Evolutionary conservation across 169 alveolate genomes (phyloP), one percentile per base, ranked within the genome.

Genomic region (Plasmodium chabaudi): DNA sequence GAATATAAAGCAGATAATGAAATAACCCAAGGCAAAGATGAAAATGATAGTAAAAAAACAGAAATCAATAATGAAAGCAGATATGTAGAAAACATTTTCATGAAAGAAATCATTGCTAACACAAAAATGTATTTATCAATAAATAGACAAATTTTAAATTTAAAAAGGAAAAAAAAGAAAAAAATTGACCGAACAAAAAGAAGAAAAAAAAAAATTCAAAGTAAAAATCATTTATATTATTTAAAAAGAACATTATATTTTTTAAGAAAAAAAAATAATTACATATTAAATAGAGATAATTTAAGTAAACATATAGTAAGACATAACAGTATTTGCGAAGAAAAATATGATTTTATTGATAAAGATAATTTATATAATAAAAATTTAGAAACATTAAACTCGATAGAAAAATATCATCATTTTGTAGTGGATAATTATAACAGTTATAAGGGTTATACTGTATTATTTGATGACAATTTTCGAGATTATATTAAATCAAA

Each of bases 391-490:
- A 51, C 72, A 47, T 44, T 55, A 12, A 82, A 82, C 17, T 67
- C 84, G n/a, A 12, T 47, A 49, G 90, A 82, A 67, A 65, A 65
- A 67, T 82, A 82, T 53, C 67, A 82, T 17, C 27, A 82, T 59
- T 67, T 82, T 60, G 49, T 34, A 13, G 68, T 82, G 23, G 68
- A 82, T 55, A 82, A 82, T 56, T 82, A 82, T 27, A 82, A 65
- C 59, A 2, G 72, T 25, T 49, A 67, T 12, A 55, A 67, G 68
- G 39, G 49, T 34, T 82, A 82, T 82, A 65, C 64, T 4, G 57
- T 82, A 17, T 42, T 82, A 56, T 67, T 67, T 82, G 90, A 82
- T 82, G 90, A 82, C 49, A 82, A 82, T 67, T 82, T 82, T 61
- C 67, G 27, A 19, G 90, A 82, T 59, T 82, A 53, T 71, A 82